A percentile compares a stretch with the other conserved stretches of the same genome.
Conservation (phyloP, 768 basidiomycete genomes). For the Chiua virens region DNA sequence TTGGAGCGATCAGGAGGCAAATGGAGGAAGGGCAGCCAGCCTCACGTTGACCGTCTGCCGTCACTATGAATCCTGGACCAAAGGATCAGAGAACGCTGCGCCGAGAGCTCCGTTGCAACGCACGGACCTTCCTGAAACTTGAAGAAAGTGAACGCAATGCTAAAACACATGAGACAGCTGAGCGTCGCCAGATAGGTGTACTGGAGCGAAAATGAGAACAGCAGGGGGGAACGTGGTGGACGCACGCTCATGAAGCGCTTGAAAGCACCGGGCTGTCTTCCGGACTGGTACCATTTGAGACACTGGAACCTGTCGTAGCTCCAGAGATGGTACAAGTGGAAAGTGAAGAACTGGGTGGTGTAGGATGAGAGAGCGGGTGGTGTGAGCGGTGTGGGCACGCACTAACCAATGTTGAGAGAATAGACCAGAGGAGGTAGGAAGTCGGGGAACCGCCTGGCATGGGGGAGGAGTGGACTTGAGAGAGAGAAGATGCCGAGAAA, state of each 20-base stretch:
- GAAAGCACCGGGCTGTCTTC: constrained; percentile 81
- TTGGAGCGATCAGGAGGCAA: constrained; percentile 3
- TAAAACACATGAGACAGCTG: constrained; percentile 64
- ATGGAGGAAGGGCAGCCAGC: neutral
- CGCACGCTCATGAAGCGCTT: constrained; percentile 87
- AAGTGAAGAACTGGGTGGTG: constrained; percentile 54
- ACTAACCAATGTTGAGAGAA: constrained; percentile 63
- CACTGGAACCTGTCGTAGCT: constrained; percentile 76
- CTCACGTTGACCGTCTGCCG: constrained; percentile 13
- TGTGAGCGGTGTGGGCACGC: neutral
- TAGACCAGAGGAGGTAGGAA: constrained; percentile 75
- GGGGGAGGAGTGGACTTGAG: constrained; percentile 19
- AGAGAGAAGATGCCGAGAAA: neutral
- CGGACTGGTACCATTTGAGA: constrained; percentile 64
- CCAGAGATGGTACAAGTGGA: constrained; percentile 78
- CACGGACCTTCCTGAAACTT: constrained; percentile 71
- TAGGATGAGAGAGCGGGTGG: constrained; percentile 1
- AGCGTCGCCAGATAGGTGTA: constrained; percentile 80
- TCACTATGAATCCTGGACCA: constrained; percentile 15
- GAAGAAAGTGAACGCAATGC: constrained; percentile 56
- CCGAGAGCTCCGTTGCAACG: constrained; percentile 1
- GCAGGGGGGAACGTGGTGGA: constrained; percentile 5
- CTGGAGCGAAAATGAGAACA: constrained; percentile 36
- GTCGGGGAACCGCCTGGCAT: constrained; percentile 77
- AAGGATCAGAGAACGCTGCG: neutral